Percentiles rank a stretch among this genome's conserved stretches.
These are phyloP conservation scores for Pseudonitzschia delicatissima DNA, from an alignment of 108 stramenopile genomes.

Conservation along the genomic window DNA sequence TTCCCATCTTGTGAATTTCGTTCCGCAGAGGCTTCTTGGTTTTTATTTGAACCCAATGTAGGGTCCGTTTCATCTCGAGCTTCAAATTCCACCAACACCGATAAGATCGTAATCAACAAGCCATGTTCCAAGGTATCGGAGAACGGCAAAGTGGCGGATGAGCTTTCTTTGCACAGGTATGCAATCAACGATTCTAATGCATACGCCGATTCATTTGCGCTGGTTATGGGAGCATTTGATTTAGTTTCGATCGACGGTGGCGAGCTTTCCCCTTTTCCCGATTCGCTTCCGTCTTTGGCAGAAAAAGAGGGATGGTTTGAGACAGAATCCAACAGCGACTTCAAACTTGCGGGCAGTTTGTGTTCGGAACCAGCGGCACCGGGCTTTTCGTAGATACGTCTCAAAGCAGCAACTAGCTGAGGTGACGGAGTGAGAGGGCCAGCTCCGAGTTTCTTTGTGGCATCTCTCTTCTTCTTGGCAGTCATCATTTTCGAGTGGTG, in stretches of 20 bases:
- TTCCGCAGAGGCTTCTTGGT: conserved; percentile 1
- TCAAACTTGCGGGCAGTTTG: conserved; percentile 7
- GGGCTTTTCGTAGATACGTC: conserved; percentile 27
- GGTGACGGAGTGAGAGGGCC: conserved; percentile 44
- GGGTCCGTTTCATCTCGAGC: not conserved
- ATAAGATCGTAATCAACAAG: conserved; percentile 57
- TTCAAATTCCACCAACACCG: conserved; percentile 34
- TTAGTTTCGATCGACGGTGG: not conserved
- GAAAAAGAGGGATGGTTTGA: conserved; percentile 39
- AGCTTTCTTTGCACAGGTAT: conserved; percentile 38
- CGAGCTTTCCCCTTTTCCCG: not conserved
- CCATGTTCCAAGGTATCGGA: conserved; percentile 34
- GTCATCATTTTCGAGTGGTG: conserved; percentile 68
- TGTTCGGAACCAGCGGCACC: conserved; percentile 4
- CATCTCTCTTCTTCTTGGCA: conserved; percentile 13
- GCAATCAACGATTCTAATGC: conserved; percentile 55
- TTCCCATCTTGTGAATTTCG: not conserved
- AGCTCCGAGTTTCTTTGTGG: conserved; percentile 5
- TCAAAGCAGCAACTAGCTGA: conserved; percentile 52
- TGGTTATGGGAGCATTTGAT: not conserved
- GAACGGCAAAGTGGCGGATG: conserved; percentile 9
- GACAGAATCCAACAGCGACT: conserved; percentile 32
- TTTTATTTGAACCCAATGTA: not conserved
- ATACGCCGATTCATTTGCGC: conserved; percentile 7
- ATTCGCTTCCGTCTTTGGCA: conserved; percentile 2